Base-by-base conservation (phyloP, 2,329 filamentous ascomycete species). In the Berkeleyomyces rouxiae region DNA sequence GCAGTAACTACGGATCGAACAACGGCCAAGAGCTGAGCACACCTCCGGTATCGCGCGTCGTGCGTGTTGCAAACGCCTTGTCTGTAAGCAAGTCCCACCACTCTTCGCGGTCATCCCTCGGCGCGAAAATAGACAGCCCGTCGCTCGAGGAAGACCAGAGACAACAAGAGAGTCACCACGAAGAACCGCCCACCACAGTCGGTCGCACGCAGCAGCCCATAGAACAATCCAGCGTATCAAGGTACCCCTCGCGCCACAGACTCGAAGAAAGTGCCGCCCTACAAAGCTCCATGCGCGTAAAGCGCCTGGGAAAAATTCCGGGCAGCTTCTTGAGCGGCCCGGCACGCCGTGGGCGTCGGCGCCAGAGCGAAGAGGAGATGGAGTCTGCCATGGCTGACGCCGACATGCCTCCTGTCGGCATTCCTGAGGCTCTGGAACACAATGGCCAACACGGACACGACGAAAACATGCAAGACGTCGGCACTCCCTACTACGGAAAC, bases 281-380 rank as follows among this genome's bases (percentile, higher is more conserved):
- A 1, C 87, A 88, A 65, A 85, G 85, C 68, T 90, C 88, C 0
- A 82, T 90, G 78, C 82, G 89, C 4, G 77, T 91, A 64, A 92
- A 91, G 73, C 79, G 88, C 65, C 82, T 89, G 11, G 86, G 85
- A 13, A 88, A 88, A 72, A 78, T 86, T 6, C 82, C 86, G 2
- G 89, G 88, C 0, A 86, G 83, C 65, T 91, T 92, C 67, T 76
- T 93, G 31, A 90, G 87, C 67, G 88, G 87, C 0, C 89, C 89
- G 37, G 87, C 89, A 23, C 82, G 89, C 62, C 79, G 90, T 67
- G 89, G 88, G 36, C 80, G 87, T 65, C 79, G 84, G 66, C 77
- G 83, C 64, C 80, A 80, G 68, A 87, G 84, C 68, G 84, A 87
- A 66, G 85, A 88, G 66, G 84, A 86, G 46, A 80, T 71, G 4